Evolutionary conservation across 805 yeast species (phyloP), one percentile per base, ranked within the genome.

Genomic region (Kodamaea laetipori): DNA sequence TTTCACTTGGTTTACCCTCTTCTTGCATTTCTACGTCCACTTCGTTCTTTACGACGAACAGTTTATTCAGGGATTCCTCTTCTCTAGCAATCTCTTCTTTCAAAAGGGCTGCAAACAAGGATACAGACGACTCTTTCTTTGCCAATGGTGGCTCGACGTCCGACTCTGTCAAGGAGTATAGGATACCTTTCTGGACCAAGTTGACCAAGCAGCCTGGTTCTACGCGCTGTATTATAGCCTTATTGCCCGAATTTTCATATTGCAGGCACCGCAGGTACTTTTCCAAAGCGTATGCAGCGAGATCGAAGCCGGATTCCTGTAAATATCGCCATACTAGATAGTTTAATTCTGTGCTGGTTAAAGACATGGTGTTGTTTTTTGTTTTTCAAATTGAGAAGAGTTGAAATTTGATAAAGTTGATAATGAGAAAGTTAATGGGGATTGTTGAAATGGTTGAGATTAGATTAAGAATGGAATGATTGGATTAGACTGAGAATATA

Each of bases 311-410:
- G 4, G 83, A 71, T 61, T 94, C 98, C 58, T 89, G 96, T 28
- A 90, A 73, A 58, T 92, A 94, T 48, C 97, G 69, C 96, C 97
- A 94, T 42, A 92, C 79, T 53, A 94, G 75, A 60, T 92, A 92
- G 69, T 92, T 94, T 43, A 92, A 77, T 64, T 90, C 95, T 45
- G 77, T 81, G 44, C 94, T 84, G 4, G 94, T 78, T 38, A 92
- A 67, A 18, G 95, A 84, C 96, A 89, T 88, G 37, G 41, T 25
- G 25, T 31, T 21, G 24, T 43, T 43, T 44, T 39, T 31, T 46
- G 26, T 33, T 37, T 36, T 37, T 18, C 15, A 25, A 31, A 13
- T 33, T n/a, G n/a, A n/a, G n/a, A n/a, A n/a, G n/a, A n/a, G n/a
- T n/a, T n/a, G n/a, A n/a, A n/a, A n/a, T n/a, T n/a, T n/a, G n/a